Evolutionary conservation across 495 filamentous ascomycete species (phyloP).

Genomic region (Trypethelium eluteriae): DNA sequence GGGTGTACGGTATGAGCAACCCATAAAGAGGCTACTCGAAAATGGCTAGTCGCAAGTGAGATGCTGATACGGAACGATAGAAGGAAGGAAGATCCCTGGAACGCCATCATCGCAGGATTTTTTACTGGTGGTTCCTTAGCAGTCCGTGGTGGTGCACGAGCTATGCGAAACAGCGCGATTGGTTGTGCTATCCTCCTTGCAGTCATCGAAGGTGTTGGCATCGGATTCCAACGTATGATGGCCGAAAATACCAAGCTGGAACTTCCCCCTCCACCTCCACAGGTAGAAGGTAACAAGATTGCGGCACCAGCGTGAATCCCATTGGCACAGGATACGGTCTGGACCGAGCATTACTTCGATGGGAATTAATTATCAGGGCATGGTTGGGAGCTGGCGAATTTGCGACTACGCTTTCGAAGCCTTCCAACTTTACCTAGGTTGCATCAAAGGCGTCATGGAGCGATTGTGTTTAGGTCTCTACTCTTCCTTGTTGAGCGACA

Average conservation of each 20-base stretch:
- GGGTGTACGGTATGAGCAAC: slow-evolving; percentile 52
- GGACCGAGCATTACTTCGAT: not conserved
- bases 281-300: slow-evolving; percentile 5
- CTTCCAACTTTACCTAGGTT: not conserved
- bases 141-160: slow-evolving; percentile 78
- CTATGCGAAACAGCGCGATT: slow-evolving; percentile 88
- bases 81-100: slow-evolving; percentile 94
- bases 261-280: slow-evolving; percentile 33
- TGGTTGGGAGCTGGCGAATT: no score
- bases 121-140: slow-evolving; percentile 91
- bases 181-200: slow-evolving; percentile 88
- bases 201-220: slow-evolving; percentile 96
- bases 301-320: not conserved
- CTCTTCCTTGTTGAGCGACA: not conserved
- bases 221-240: slow-evolving; percentile 94
- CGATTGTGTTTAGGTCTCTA: not conserved
- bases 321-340: not conserved
- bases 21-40: not conserved
- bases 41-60: not conserved
- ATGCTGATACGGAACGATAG: not conserved
- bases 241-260: slow-evolving; percentile 85
- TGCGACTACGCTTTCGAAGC: no score
- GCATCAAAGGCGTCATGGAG: slow-evolving; percentile 5
- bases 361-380: no score
- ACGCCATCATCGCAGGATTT: slow-evolving; percentile 93